Base-by-base conservation (phyloP, 202 grass and related monocot genomes). In the Zizania palustris region DNA sequence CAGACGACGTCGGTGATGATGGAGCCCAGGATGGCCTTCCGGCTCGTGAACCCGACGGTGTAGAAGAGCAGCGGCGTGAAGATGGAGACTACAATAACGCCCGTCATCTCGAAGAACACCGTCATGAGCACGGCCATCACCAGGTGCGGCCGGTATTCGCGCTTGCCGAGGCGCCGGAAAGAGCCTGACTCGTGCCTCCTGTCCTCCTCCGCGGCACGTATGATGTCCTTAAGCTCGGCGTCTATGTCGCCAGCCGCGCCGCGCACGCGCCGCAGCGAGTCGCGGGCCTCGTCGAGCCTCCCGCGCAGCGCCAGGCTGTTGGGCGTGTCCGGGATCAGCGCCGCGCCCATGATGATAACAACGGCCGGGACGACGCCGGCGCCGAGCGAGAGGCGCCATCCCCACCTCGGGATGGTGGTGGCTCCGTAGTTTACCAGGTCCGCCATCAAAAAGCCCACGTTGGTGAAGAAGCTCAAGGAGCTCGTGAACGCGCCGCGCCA, bases 301-400 rank as follows among this genome's bases (percentile, higher is more conserved):
- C 84, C 89, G 3, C 92, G 92, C 12, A 87, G 77, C 16, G 90
- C 78, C 13, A 96, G 84, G 72, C 92, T 96, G 71, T 83, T 96
- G 18, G 89, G 93, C 10, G 86, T 90, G 72, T 96, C 93, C 6
- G 86, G 76, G 84, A 92, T 92, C 79, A 79, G 78, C 19, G 76
- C 19, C 5, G 84, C 87, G 38, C 84, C 65, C 6, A 88, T 3
- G 11, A 92, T 21, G 68, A 96, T 83, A 75, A 85, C 7, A 9
- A 40, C 4, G 19, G 86, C 86, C 1, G 92, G 92, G 8, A 43
- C 78, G 11, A 85, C 57, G 4, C 84, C 86, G 14, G 89, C 78
- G 81, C 92, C 92, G 7, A 96, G 89, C 9, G 92, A 92, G 19
- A 96, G 81, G 22, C 92, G 92, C 92, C 92, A 96, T 0, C 92